phyloP scores from a whole-genome alignment of 768 basidiomycete genomes.

The Panaeolus papilionaceus region DNA sequence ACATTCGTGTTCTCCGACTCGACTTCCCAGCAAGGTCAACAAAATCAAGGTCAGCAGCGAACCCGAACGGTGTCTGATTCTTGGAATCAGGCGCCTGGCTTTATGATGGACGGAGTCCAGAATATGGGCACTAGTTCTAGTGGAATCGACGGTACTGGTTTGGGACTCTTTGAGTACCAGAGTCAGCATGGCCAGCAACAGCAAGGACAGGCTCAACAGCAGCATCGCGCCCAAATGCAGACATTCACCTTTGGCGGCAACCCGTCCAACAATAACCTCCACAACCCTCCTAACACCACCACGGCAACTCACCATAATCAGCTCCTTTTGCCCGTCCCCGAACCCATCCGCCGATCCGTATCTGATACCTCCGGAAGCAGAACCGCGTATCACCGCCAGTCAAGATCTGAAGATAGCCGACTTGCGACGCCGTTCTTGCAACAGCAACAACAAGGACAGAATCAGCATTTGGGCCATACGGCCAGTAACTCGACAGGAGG shows the following conservation, averaged over 20 bases:
- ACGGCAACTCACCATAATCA: conserved; percentile 22
- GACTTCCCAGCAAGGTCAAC: conserved; percentile 58
- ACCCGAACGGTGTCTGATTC: neutral
- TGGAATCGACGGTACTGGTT: neutral
- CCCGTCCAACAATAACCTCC: conserved; percentile 16
- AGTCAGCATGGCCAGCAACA: conserved; percentile 13
- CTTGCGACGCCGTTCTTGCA: conserved; percentile 22
- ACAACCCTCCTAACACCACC: conserved; percentile 22
- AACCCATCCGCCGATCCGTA: conserved; percentile 54
- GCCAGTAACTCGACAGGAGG: conserved; percentile 3
- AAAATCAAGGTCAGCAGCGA: conserved; percentile 15
- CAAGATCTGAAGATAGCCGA: conserved; percentile 68
- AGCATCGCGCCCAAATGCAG: conserved; percentile 35
- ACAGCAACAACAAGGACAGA: conserved; percentile 26
- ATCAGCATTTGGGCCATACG: neutral
- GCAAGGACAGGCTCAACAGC: conserved; percentile 21
- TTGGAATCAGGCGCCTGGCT: conserved; percentile 14
- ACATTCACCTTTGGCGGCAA: conserved; percentile 38
- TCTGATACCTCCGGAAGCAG: conserved; percentile 46
- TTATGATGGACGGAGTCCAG: conserved; percentile 11
- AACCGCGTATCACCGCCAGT: conserved; percentile 54
- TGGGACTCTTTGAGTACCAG: conserved; percentile 6
- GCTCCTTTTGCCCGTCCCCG: conserved; percentile 36
- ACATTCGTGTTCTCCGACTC: conserved; percentile 34
- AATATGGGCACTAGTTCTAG: conserved; percentile 18